Evolutionary conservation across 176 grass and related monocot genomes (phyloP), one percentile per base, ranked within the genome.

Genomic region (Rhipidocladum racemiflorum): DNA sequence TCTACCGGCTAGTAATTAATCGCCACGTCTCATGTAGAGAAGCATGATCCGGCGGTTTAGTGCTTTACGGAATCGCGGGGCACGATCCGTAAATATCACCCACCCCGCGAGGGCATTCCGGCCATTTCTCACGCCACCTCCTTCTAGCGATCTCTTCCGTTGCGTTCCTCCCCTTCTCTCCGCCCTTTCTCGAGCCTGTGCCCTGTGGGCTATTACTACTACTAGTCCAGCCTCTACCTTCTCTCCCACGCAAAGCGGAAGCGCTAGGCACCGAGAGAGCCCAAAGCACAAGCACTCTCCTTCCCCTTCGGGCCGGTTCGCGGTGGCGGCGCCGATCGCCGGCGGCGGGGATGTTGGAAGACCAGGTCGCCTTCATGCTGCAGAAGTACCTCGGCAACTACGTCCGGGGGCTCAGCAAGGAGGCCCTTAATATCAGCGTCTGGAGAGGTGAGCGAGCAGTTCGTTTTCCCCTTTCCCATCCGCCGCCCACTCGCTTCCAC

Each of bases 331-430:
- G 87, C 72, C 88, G 76, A 91, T 84, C 68, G 81, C 45, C 88
- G 88, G 24, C 69, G 81, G 77, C 40, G 63, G 59, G 87, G 84
- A 91, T 98, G 95, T 91, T 98, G 95, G 95, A 98, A 84, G 95
- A 98, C 44, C 89, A 94, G 86, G 95, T 94, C 24, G 87, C 95
- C 77, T 92, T 82, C 88, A 84, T 95, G 61, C 90, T 98, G 50
- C 92, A 98, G 80, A 98, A 90, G 90, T 94, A 94, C 86, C 92
- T 98, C 74, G 95, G 95, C 25, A 98, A 93, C 90, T 98, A 93
- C 24, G 90, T 98, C 86, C 87, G 87, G 59, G 92, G 95, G 29
- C 91, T 98, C 86, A 98, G 72, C 90, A 98, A 95, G 85, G 95
- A 98, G 75, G 92, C 90, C 28, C 95, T 98, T 56, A 98, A 98